These are phyloP conservation scores for Chamaecrista fasciculata DNA, from an alignment of 306 rosid genomes.

Conservation along the genomic window DNA sequence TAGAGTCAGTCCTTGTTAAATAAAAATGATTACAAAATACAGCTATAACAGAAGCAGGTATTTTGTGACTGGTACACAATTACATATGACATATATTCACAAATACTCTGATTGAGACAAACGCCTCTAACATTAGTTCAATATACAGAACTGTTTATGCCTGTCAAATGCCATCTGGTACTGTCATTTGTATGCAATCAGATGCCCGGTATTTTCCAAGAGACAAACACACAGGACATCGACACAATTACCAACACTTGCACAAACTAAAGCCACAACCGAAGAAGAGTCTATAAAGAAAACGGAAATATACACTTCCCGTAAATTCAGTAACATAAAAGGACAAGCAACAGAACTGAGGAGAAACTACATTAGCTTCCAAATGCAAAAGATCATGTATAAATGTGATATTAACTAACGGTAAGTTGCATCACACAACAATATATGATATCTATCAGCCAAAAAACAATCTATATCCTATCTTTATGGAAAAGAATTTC, in stretches of 20 bases:
- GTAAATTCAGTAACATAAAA: neutral
- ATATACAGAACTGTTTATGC: neutral
- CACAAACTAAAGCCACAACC: constrained; percentile 12
- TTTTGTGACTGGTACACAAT: constrained; percentile 15
- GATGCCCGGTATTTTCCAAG: neutral
- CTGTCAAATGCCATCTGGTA: constrained; percentile 15
- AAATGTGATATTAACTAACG: constrained; percentile 3
- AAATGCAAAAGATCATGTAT: too few species aligned
- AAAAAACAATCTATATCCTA: neutral
- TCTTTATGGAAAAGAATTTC: neutral
- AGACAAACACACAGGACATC: neutral
- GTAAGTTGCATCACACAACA: neutral
- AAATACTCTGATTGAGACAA: neutral
- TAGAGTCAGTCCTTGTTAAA: constrained; percentile 19
- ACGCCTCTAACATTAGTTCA: neutral
- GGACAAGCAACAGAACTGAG: neutral
- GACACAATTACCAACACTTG: neutral
- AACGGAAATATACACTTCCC: neutral
- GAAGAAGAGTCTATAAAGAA: neutral
- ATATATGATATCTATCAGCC: neutral
- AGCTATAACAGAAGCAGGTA: constrained; percentile 1
- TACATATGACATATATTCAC: neutral
- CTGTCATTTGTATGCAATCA: constrained; percentile 16
- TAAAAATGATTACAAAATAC: neutral
- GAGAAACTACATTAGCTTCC: constrained; percentile 12